phyloP scores from a whole-genome alignment of 352 stramenopile species.

The Phytopythium cucurbitacearum region DNA sequence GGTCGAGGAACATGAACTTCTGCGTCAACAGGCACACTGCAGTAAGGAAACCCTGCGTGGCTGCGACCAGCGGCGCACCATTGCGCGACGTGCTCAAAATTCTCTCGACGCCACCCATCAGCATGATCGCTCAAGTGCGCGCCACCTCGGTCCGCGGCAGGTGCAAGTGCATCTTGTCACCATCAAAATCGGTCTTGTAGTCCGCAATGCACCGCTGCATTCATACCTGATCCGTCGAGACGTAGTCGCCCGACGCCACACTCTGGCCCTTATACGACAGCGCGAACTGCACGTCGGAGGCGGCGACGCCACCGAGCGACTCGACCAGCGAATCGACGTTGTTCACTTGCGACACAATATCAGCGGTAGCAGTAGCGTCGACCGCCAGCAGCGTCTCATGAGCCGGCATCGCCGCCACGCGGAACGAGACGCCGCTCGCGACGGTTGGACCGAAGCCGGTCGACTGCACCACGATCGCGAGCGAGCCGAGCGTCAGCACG shows the following conservation, averaged over 20 bases:
- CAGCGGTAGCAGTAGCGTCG: no score
- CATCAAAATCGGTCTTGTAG: no score
- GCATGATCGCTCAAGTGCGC: no score
- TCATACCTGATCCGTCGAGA: background rate
- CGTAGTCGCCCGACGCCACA: slow-evolving; percentile 1
- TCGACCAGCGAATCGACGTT: slow-evolving; percentile 12
- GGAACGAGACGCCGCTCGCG: background rate
- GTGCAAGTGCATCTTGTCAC: no score
- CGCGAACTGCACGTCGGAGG: slow-evolving; percentile 10
- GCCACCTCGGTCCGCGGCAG: no score
- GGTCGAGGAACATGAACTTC: no score
- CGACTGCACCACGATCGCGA: slow-evolving; percentile 28
- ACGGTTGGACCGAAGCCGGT: slow-evolving; percentile 15
- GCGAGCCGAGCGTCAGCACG: slow-evolving; percentile 28
- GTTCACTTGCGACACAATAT: slow-evolving; percentile 4
- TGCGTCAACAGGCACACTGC: no score
- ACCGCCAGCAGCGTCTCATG: background rate
- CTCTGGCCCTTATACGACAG: slow-evolving; percentile 20
- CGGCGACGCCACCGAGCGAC: slow-evolving; percentile 7
- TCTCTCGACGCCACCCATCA: no score
- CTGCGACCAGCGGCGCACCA: no score
- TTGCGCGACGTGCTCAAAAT: no score
- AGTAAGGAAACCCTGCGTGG: no score
- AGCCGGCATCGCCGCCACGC: slow-evolving; percentile 4
- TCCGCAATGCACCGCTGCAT: no score